Conservation (phyloP, 106 monocot genomes). For the Dendrobium chrysotoxum region DNA sequence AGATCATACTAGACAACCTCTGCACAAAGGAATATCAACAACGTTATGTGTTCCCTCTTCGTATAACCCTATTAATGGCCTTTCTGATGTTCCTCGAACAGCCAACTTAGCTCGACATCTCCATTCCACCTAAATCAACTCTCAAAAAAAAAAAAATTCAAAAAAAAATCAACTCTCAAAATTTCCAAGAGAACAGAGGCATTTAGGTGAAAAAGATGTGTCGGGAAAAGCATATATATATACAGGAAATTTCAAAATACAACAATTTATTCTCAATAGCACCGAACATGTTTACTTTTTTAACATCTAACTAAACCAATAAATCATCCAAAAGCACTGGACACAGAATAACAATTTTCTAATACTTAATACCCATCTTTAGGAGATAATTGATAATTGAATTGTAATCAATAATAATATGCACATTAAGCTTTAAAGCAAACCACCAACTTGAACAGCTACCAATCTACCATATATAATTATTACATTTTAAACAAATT, state of each 20-base stretch:
- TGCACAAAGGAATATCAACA: conserved; percentile 84
- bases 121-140: conserved; percentile 69
- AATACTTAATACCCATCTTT: background rate
- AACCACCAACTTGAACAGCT: background rate
- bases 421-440: background rate
- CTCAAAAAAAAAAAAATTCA: too few relatives aligned
- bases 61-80: conserved; percentile 75
- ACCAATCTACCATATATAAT: background rate
- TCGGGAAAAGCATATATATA: background rate
- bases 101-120: conserved; percentile 93
- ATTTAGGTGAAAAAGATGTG: background rate
- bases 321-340: background rate
- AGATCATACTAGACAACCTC: conserved; percentile 39
- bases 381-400: background rate
- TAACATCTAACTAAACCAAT: background rate
- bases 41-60: conserved; percentile 90
- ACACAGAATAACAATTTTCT: background rate
- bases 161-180: conserved; percentile 6
- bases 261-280: background rate
- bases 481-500: background rate
- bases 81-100: conserved; percentile 68
- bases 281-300: background rate
- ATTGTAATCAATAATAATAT: background rate
- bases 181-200: background rate
- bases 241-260: background rate